phyloP scores from a whole-genome alignment of 2,329 filamentous ascomycete genomes.

The Trichoderma lentiforme region DNA sequence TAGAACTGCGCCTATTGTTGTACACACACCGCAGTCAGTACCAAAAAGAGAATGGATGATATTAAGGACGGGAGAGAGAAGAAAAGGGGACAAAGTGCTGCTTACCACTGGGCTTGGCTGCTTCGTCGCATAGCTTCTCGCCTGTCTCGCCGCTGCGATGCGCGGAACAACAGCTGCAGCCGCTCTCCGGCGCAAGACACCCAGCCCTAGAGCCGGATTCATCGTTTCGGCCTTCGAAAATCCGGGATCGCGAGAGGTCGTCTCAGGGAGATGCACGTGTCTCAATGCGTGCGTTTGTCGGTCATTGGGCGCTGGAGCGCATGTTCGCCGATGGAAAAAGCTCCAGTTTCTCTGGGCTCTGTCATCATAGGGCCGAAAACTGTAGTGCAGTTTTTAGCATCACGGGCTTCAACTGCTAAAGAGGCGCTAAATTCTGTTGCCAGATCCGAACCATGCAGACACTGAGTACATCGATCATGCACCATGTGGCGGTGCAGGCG shows the following conservation, averaged over 20 bases:
- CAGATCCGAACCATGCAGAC: neutral
- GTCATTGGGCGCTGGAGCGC: neutral
- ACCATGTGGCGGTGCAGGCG: neutral
- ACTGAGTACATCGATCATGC: neutral
- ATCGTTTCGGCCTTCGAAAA: neutral
- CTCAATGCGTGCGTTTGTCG: neutral
- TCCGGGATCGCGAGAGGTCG: neutral
- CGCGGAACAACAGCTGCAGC: neutral
- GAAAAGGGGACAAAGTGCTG: constrained; percentile 1
- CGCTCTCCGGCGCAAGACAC: neutral
- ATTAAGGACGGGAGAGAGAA: too few species aligned
- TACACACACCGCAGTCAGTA: neutral
- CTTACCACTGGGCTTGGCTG: constrained; percentile 29
- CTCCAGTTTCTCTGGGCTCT: neutral
- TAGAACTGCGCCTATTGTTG: constrained; percentile 62
- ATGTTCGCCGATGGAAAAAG: neutral
- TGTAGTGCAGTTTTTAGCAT: neutral
- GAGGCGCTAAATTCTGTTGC: neutral
- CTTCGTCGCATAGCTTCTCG: constrained; percentile 29
- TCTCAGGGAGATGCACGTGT: neutral
- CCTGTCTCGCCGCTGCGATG: neutral
- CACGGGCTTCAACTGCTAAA: neutral
- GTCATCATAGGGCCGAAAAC: neutral
- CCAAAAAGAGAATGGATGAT: neutral
- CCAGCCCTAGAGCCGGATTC: constrained; percentile 1